Percentiles rank a stretch among this genome's conserved stretches.
These are phyloP conservation scores for Cladophialophora bantiana DNA, from an alignment of 2,329 filamentous ascomycete genomes.

Conservation along the genomic window DNA sequence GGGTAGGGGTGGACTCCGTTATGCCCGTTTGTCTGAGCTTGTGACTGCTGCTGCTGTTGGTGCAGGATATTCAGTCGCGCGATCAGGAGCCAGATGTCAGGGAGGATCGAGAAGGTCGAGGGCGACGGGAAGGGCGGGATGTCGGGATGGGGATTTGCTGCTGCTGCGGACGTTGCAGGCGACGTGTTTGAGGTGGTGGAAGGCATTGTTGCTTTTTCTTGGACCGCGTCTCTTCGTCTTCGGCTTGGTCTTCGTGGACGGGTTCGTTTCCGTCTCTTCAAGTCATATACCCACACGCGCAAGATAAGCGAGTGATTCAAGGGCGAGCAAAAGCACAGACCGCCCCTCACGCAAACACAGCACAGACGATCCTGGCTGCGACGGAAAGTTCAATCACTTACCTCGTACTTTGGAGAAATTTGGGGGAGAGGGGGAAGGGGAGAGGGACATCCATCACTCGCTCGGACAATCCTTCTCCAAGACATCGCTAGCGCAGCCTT, in stretches of 20 bases:
- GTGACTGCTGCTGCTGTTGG: slow-evolving; percentile 45
- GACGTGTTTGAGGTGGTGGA: background rate
- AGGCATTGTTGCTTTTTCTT: background rate
- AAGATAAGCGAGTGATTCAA: background rate
- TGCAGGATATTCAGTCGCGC: slow-evolving; percentile 63
- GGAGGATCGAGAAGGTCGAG: slow-evolving; percentile 83
- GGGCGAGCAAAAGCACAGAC: background rate
- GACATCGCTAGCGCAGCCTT: background rate
- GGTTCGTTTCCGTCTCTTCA: background rate
- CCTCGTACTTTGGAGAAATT: no score
- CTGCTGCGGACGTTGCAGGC: slow-evolving; percentile 26
- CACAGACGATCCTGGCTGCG: no score
- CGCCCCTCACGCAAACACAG: no score
- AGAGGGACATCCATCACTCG: background rate
- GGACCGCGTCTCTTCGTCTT: background rate
- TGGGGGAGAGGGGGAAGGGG: no score
- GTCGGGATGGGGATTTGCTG: slow-evolving; percentile 26
- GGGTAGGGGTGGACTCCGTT: slow-evolving; percentile 3
- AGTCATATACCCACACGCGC: no score
- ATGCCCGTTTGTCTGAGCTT: slow-evolving; percentile 31
- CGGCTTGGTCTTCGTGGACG: background rate
- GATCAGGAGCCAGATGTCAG: slow-evolving; percentile 79
- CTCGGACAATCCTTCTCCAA: background rate
- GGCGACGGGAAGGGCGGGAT: slow-evolving; percentile 70
- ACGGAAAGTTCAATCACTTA: no score